phyloP scores from a whole-genome alignment of 768 basidiomycete species.

The Lepiota subincarnata region DNA sequence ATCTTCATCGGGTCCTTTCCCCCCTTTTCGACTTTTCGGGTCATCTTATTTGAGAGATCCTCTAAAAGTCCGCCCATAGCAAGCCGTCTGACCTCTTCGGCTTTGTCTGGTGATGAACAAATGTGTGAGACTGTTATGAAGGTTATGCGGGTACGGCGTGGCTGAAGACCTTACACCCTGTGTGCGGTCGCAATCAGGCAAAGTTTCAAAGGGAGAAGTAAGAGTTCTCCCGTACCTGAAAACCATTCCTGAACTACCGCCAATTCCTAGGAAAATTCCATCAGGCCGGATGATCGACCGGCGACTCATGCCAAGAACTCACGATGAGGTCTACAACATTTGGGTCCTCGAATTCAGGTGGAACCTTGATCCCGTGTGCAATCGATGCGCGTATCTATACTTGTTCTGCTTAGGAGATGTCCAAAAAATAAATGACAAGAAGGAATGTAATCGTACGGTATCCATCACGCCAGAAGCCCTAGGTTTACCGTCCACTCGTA shows the following conservation, averaged over 20 bases:
- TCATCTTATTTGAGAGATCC: conserved; percentile 62
- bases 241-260: conserved; percentile 82
- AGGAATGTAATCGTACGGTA: conserved; percentile 15
- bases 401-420: neutral
- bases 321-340: conserved; percentile 56
- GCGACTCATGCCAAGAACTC: conserved; percentile 12
- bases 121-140: neutral
- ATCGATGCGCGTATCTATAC: conserved; percentile 58
- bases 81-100: conserved; percentile 68
- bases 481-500: conserved; percentile 74
- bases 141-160: neutral
- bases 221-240: conserved; percentile 36
- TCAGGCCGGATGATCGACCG: neutral
- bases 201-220: neutral
- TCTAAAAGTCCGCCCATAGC: conserved; percentile 75
- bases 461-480: conserved; percentile 65
- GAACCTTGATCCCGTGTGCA: conserved; percentile 69
- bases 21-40: conserved; percentile 44
- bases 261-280: conserved; percentile 43
- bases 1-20: conserved; percentile 52
- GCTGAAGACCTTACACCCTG: conserved; percentile 37
- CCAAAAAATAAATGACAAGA: neutral
- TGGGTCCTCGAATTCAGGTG: conserved; percentile 68
- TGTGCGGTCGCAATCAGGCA: conserved; percentile 6
- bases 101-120: conserved; percentile 45